Evolutionary conservation across 768 basidiomycete genomes (phyloP).

Genomic region (Stropharia rugosoannulata): DNA sequence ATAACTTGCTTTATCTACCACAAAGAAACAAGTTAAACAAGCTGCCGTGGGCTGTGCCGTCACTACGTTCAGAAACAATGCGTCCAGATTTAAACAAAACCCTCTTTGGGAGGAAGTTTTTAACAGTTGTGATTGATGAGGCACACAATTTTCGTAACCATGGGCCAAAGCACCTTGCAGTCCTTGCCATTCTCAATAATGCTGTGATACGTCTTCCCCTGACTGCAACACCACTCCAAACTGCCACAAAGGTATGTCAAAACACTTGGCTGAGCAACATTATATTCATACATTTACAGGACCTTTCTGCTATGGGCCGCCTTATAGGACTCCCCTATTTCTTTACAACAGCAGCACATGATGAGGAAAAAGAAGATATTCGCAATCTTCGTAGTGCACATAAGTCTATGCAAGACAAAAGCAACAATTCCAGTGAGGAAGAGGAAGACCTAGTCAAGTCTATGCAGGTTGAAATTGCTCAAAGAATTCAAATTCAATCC

Average conservation of each 20-base stretch:
- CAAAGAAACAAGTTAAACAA: not conserved
- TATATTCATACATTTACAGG: constrained; percentile 20
- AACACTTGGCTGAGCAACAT: too few species aligned
- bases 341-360: constrained; percentile 11
- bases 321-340: constrained; percentile 25
- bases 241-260: constrained; percentile 16
- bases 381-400: constrained; percentile 10
- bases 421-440: constrained; percentile 3
- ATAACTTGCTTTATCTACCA: not conserved
- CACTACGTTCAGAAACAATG: too few species aligned
- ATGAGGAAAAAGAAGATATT: constrained; percentile 21
- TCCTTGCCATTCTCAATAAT: constrained; percentile 9
- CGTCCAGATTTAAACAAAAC: too few species aligned
- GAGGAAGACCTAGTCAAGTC: constrained; percentile 7
- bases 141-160: constrained; percentile 22
- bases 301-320: constrained; percentile 25
- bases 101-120: too few species aligned
- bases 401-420: constrained; percentile 3
- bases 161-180: constrained; percentile 12
- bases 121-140: constrained; percentile 20
- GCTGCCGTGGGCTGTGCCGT: too few species aligned
- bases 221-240: constrained; percentile 30
- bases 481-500: constrained; percentile 15
- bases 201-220: constrained; percentile 13
- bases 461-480: constrained; percentile 9